These are phyloP conservation scores for Coemansia sp. DNA, from an alignment of 192 early-diverging fungal species.

Conservation along the genomic window DNA sequence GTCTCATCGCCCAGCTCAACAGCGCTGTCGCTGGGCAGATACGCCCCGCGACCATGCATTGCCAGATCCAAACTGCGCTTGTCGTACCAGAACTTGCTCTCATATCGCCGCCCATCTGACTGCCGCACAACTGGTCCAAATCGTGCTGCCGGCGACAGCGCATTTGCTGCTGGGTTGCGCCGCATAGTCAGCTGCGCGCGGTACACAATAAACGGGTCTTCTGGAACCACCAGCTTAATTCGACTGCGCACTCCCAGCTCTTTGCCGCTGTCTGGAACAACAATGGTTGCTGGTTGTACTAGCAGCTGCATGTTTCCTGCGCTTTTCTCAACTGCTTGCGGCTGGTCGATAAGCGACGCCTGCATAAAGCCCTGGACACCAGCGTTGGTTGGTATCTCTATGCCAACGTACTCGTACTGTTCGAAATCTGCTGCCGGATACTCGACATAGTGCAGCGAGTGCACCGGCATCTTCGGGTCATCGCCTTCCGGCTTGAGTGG, in stretches of 20 bases:
- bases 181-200: constrained; percentile 24
- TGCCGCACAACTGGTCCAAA: constrained; percentile 41
- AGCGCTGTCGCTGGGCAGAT: constrained; percentile 26
- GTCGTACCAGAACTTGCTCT: constrained; percentile 53
- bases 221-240: constrained; percentile 40
- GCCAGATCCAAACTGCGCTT: constrained; percentile 29
- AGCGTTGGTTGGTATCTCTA: constrained; percentile 21
- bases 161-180: background rate
- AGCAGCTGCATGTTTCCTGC: constrained; percentile 21
- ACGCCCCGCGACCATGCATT: constrained; percentile 54
- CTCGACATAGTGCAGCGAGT: constrained; percentile 28
- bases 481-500: constrained; percentile 22
- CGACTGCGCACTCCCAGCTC: constrained; percentile 25
- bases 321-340: background rate
- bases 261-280: background rate
- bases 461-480: constrained; percentile 17
- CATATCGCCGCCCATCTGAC: constrained; percentile 44
- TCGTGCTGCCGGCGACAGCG: constrained; percentile 6
- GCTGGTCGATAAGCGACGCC: constrained; percentile 9
- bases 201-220: constrained; percentile 52
- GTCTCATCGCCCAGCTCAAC: background rate
- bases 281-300: constrained; percentile 11
- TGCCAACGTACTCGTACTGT: constrained; percentile 24
- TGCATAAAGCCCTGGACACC: constrained; percentile 22
- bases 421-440: constrained; percentile 7